Evolutionary conservation across 225 moss, liverwort and hornwort species (phyloP).

Genomic region (Neckera pumila): DNA sequence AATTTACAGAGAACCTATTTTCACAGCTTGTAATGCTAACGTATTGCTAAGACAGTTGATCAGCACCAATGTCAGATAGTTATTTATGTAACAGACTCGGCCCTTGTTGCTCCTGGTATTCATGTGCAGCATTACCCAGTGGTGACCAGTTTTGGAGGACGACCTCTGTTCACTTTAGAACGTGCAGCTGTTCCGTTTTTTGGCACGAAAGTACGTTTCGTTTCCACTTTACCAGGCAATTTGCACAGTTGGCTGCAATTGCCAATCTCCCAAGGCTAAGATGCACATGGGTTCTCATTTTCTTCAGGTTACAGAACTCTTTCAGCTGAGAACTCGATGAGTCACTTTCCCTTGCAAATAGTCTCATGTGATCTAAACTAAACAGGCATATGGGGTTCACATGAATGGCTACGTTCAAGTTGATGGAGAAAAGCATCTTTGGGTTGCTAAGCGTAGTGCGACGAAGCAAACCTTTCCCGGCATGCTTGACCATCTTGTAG

Average conservation of each 20-base stretch:
- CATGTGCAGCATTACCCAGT: constrained; percentile 68
- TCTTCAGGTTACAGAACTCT: background rate
- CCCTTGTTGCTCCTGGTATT: background rate
- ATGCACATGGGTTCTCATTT: background rate
- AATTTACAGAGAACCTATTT: too few relatives aligned
- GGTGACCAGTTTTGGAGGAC: constrained; percentile 50
- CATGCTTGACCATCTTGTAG: constrained; percentile 86
- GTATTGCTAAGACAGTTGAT: background rate
- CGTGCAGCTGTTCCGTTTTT: constrained; percentile 80
- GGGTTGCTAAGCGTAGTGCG: constrained; percentile 82
- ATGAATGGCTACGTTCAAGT: constrained; percentile 73
- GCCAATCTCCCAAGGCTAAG: background rate
- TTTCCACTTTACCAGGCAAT: background rate
- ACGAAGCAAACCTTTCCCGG: constrained; percentile 81
- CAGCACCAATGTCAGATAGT: background rate
- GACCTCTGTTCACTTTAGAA: constrained; percentile 62
- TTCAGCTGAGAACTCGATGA: background rate
- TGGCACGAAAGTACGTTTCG: constrained; percentile 63
- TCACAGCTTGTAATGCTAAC: background rate
- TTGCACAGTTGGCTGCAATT: background rate
- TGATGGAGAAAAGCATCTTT: constrained; percentile 65
- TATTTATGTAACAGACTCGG: background rate
- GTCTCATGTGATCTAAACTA: background rate
- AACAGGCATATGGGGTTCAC: constrained; percentile 84
- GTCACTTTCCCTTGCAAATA: background rate